phyloP scores from a whole-genome alignment of 73 alveolate species.

The Paramecium sonneborni region DNA sequence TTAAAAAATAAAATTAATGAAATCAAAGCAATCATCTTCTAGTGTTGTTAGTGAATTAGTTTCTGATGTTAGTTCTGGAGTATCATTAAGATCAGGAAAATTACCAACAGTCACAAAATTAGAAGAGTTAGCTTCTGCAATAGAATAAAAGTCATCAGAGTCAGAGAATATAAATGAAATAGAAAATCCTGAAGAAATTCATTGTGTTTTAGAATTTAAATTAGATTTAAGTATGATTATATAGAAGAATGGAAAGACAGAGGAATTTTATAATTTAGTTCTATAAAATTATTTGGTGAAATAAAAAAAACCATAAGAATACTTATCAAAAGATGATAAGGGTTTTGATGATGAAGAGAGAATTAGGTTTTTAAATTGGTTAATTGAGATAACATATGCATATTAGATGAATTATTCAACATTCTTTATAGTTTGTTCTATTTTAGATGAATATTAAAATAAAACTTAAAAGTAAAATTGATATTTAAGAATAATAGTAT shows the following conservation, averaged over 20 bases:
- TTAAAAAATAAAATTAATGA: not conserved
- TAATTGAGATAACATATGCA: not conserved
- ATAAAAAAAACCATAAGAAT: not conserved
- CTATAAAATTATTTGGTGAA: not conserved
- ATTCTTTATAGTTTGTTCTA: not conserved
- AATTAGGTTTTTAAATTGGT: not conserved
- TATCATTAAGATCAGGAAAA: not conserved
- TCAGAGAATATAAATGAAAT: not conserved
- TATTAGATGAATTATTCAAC: slow-evolving; percentile 1
- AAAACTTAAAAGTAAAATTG: not conserved
- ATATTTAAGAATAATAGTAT: not conserved
- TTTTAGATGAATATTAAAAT: not conserved
- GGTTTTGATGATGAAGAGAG: not conserved
- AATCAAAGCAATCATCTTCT: not conserved
- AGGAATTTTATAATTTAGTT: not conserved
- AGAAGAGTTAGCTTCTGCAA: not conserved
- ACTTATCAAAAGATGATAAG: not conserved
- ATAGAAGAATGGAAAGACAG: not conserved
- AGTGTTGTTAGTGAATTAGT: not conserved
- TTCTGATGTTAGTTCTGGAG: not conserved
- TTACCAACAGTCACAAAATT: not conserved
- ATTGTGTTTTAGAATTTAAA: not conserved
- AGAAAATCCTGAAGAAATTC: not conserved
- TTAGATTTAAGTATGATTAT: not conserved
- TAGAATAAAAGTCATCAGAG: not conserved